Evolutionary conservation across 2,329 filamentous ascomycete species (phyloP), one percentile per base, ranked within the genome.

Genomic region (Chaetomium sp.): DNA sequence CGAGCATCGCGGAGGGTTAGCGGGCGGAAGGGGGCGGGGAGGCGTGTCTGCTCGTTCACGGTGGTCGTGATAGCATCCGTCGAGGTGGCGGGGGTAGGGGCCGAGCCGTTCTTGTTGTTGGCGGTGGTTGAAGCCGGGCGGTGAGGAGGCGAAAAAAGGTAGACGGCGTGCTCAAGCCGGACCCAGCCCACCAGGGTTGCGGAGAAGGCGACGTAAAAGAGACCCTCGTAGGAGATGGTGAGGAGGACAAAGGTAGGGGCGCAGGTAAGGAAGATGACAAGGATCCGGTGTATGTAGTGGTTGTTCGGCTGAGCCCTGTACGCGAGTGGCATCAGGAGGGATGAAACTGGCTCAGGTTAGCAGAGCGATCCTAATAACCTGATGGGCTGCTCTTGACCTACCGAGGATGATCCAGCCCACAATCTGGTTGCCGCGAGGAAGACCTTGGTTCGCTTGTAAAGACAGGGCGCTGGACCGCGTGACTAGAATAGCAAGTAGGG

Each of bases 201-300:
- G 66, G 86, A 91, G 71, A 96, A 99, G 9, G 87, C 84, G 57
- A 96, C 83, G 71, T 97, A 99, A 71, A 99, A 99, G 2, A 99
- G 79, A 0, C 92, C 92, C 71, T 99, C 94, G 73, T 95, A 99
- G 0, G 92, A 96, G 64, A 97, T 96, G 6, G 91, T 95, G 50
- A 99, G 82, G 66, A 99, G 92, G 67, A 99, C 87, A 71, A 97
- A 99, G 1, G 88, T 87, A 0, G 94, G 94, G 0, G 92, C 88
- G 68, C 95, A 97, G 5, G 91, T 88, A 49, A 99, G 78, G 74
- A 97, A 99, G 53, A 96, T 85, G 64, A 95, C 82, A 62, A 91
- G 80, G 4, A 99, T 77, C 32, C 91, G 86, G 70, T 97, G 91
- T 62, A 97, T 81, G 70, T 97, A 96, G 72, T 96, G 86, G 62